Evolutionary conservation across 2,329 filamentous ascomycete species (phyloP).

Genomic region (Claviceps sp.): DNA sequence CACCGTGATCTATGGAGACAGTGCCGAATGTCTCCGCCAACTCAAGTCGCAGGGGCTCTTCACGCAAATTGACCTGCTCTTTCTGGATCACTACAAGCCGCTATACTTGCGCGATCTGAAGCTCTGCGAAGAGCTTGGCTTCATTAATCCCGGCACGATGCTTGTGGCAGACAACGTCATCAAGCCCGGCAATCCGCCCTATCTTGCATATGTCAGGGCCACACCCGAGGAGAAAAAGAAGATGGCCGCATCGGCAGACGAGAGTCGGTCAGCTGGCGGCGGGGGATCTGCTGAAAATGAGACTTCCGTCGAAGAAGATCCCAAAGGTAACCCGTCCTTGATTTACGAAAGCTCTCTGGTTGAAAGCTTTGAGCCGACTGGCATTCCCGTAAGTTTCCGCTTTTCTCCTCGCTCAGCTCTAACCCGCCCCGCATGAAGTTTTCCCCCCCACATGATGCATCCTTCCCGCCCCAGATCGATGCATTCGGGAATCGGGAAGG

Average conservation of each 20-base stretch:
- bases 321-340: conserved; percentile 46
- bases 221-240: conserved; percentile 50
- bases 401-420: too few species aligned
- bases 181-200: conserved; percentile 56
- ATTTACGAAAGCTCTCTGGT: conserved; percentile 51
- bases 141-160: conserved; percentile 49
- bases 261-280: neutral
- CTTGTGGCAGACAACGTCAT: conserved; percentile 59
- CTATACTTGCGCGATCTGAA: conserved; percentile 63
- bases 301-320: conserved; percentile 10
- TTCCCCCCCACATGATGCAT: neutral
- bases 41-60: conserved; percentile 41
- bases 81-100: conserved; percentile 71
- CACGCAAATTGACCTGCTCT: conserved; percentile 54
- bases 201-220: conserved; percentile 56
- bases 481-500: neutral
- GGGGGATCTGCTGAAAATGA: too few species aligned
- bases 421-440: too few species aligned
- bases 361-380: conserved; percentile 55
- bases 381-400: conserved; percentile 40
- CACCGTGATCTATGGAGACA: conserved; percentile 55
- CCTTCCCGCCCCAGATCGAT: neutral
- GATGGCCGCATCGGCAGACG: conserved; percentile 36
- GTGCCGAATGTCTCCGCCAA: conserved; percentile 49
- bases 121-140: conserved; percentile 55